Base-by-base conservation (phyloP, 192 early-diverging fungal genomes). In the Backusella psychrophila region DNA sequence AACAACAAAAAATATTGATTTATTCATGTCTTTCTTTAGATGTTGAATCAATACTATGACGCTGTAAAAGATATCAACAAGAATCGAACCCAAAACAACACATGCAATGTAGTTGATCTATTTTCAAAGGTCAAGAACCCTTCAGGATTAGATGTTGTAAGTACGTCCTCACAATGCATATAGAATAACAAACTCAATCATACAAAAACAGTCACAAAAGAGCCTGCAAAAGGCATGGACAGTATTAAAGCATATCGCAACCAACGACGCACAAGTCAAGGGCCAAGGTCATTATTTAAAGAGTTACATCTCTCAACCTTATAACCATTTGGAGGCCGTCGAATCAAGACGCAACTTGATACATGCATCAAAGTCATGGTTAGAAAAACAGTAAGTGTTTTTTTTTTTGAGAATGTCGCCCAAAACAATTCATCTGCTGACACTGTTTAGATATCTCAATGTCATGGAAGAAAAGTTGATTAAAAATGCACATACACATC, bases 401-500 rank as follows among this genome's bases (percentile, higher is more conserved):
- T n/a, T n/a, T n/a, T n/a, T n/a, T 7, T 38, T 2, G 42, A 33
- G 46, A 17, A 23, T 41, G 29, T 29, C 29, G 29, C 29, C 29
- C 0, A 29, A 29, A 29, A 29, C 29, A 29, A 29, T 29, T 14
- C 19, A 33, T 33, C 1, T 33, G 33, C 3, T 33, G 33, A 33
- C 33, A 33, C 2, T 33, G 3, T 3, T 33, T 0, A 33, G 81
- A 33, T 89, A 85, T 74, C 65, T 86, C 1, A 75, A 84, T 35
- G 82, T 83, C 56, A 71, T 92, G 11, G 86, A 90, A 14, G 77
- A 83, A 7, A 76, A 82, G 6, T 76, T 95, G 1, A 75, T 85
- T 6, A 84, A 90, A 69, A 87, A 92, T 59, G 89, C 91, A 29
- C 83, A 84, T 21, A 90, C 90, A 36, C 91, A 91, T 0, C 82